These are phyloP conservation scores for Phytopythium vexans DNA, from an alignment of 352 stramenopile species.

Conservation along the genomic window DNA sequence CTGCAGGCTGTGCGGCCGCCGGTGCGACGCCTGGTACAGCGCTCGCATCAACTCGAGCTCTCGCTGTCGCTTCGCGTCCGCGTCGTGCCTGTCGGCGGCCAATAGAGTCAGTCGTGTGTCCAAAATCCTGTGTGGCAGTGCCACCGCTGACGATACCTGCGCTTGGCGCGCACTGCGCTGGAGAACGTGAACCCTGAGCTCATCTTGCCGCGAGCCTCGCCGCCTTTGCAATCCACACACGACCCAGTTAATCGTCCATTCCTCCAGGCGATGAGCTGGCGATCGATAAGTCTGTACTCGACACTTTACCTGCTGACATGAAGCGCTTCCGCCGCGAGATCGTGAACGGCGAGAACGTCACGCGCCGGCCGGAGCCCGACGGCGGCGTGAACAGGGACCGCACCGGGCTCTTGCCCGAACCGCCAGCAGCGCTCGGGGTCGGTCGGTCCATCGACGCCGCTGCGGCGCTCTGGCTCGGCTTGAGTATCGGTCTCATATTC, in stretches of 20 bases:
- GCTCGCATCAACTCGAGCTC: slow-evolving; percentile 43
- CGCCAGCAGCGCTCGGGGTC: not conserved
- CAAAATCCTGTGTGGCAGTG: no score
- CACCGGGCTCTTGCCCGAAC: slow-evolving; percentile 11
- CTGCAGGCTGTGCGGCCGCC: slow-evolving; percentile 33
- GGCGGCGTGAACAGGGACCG: slow-evolving; percentile 24
- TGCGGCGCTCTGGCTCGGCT: slow-evolving; percentile 21
- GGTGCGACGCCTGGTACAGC: slow-evolving; percentile 39
- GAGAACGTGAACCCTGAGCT: slow-evolving; percentile 41
- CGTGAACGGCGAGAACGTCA: slow-evolving; percentile 79
- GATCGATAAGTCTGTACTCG: not conserved
- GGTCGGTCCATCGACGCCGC: not conserved
- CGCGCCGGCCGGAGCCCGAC: slow-evolving; percentile 26
- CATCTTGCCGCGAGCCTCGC: slow-evolving; percentile 14
- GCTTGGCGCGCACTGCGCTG: slow-evolving; percentile 14
- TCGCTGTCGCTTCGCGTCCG: slow-evolving; percentile 27
- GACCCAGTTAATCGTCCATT: not conserved
- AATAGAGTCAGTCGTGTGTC: no score
- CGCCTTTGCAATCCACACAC: slow-evolving; percentile 8
- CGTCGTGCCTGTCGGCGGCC: not conserved
- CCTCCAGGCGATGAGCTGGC: not conserved
- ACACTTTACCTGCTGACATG: not conserved
- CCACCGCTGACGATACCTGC: slow-evolving; percentile 23
- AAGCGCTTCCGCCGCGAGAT: slow-evolving; percentile 6
- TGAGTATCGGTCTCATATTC: slow-evolving; percentile 61